A percentile compares a stretch with the other conserved stretches of the same genome.
phyloP scores from a whole-genome alignment of 495 filamentous ascomycete genomes.

The Cudoniella acicularis region DNA sequence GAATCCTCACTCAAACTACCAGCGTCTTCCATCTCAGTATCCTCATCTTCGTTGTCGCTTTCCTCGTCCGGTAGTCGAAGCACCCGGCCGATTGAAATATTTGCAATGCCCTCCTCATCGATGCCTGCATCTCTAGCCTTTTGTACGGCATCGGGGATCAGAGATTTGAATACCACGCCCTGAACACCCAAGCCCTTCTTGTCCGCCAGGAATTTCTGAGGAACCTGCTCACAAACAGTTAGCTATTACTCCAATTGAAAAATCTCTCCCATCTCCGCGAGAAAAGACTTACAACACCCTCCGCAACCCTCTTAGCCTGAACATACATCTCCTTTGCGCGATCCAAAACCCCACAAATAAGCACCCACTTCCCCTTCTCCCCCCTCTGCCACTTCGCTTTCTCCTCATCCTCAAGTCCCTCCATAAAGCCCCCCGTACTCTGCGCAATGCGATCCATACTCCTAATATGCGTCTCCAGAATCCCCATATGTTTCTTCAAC shows the following conservation, averaged over 20 bases:
- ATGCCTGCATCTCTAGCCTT: slow-evolving; percentile 6
- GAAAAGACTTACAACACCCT: slow-evolving; percentile 16
- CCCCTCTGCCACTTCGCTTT: slow-evolving; percentile 13
- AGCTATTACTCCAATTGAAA: too few species aligned
- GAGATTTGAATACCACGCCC: slow-evolving; percentile 5
- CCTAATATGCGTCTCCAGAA: slow-evolving; percentile 17
- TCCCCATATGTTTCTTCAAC: slow-evolving; percentile 20
- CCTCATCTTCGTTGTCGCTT: not conserved
- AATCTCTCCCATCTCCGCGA: too few species aligned
- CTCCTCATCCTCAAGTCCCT: slow-evolving; percentile 4
- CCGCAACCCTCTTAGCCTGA: slow-evolving; percentile 1
- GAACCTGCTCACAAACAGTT: not conserved
- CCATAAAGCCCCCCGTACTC: slow-evolving; percentile 12
- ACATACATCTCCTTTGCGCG: slow-evolving; percentile 5
- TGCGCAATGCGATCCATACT: slow-evolving; percentile 14
- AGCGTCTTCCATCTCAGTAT: not conserved
- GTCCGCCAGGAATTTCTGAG: not conserved
- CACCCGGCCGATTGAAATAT: not conserved
- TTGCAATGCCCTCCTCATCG: not conserved
- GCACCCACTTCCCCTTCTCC: slow-evolving; percentile 18
- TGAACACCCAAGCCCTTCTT: slow-evolving; percentile 16
- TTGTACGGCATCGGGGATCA: slow-evolving; percentile 1
- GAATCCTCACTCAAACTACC: not conserved
- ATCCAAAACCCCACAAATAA: slow-evolving; percentile 19
- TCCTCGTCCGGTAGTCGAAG: not conserved